Conservation (phyloP, 352 stramenopile genomes). For the Pythium biforme region DNA sequence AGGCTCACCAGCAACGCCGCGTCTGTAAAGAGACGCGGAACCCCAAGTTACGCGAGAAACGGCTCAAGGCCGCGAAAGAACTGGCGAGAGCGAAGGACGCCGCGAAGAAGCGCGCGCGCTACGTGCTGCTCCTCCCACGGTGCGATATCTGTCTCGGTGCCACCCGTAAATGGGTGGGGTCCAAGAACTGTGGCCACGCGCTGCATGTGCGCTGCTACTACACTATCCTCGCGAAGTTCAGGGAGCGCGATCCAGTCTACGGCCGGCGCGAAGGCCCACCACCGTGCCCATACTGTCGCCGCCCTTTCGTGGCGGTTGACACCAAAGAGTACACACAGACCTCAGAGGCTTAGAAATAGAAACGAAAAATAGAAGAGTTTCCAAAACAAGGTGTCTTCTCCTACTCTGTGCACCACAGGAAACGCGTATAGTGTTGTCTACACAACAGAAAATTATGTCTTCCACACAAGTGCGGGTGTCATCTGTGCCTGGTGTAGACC, state of each 20-base stretch:
- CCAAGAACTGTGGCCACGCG: not conserved
- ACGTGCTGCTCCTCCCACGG: not conserved
- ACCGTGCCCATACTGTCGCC: not conserved
- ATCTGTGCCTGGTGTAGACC: too few species aligned
- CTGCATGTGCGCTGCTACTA: conserved; percentile 1
- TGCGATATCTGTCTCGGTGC: not conserved
- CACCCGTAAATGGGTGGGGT: not conserved
- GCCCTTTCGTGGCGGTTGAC: not conserved
- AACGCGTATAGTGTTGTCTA: too few species aligned
- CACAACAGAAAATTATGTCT: too few species aligned
- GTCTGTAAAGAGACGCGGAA: conserved; percentile 4
- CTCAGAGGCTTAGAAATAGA: conserved; percentile 1
- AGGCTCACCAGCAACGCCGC: conserved; percentile 1
- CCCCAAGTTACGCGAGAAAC: not conserved
- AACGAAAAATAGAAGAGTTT: conserved; percentile 9
- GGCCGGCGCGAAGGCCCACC: not conserved
- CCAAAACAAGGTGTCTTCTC: too few species aligned
- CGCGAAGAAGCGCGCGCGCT: not conserved
- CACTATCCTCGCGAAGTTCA: too few species aligned
- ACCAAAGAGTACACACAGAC: too few species aligned
- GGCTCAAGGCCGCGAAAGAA: not conserved
- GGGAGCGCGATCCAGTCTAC: not conserved
- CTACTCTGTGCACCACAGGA: too few species aligned
- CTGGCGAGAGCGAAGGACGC: not conserved
- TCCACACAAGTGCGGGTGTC: too few species aligned